Evolutionary conservation across 176 grass and related monocot genomes (phyloP), one percentile per base, ranked within the genome.

Genomic region (Triticum turgidum): DNA sequence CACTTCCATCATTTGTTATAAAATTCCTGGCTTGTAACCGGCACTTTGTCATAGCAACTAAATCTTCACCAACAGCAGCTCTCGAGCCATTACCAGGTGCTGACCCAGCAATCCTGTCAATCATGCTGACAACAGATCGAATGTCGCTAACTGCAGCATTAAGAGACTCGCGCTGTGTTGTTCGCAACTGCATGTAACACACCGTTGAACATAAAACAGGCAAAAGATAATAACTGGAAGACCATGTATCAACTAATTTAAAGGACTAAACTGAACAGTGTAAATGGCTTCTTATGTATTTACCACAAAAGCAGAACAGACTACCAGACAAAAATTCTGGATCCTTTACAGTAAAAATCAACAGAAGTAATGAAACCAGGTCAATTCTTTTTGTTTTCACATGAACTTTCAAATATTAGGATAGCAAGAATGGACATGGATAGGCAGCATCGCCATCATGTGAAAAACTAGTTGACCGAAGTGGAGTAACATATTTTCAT

Each of bases 31-130:
- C 97, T 94, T 99, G 97, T 56, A 99, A 82, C 37, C 97, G 91
- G 33, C 97, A 99, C 88, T 96, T 99, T 34, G 94, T 99, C 97
- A 99, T 99, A 37, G 97, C 97, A 66, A 99, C 97, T 79, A 99
- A 85, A 84, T 99, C 97, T 73, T 99, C 97, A 45, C 97, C 97
- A 24, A 94, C 91, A 61, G 97, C 97, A 86, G 94, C 92, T 82
- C 97, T 92, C 69, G 97, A 99, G 45, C 97, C 97, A 77, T 96
- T 99, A 82, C 94, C 97, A 64, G 97, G 97, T 58, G 97, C 94
- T 62, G 97, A 96, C 33, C 97, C 97, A 84, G 94, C 97, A 74
- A 97, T 94, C 89, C 95, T 87, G 49, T 97, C 92, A 13, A 97
- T 89, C 95, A 97, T 94, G 80, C 95, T 97, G 27, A 97, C 88